Evolutionary conservation across 805 yeast species (phyloP), one percentile per base, ranked within the genome.

Genomic region (Candida qinlingensis): DNA sequence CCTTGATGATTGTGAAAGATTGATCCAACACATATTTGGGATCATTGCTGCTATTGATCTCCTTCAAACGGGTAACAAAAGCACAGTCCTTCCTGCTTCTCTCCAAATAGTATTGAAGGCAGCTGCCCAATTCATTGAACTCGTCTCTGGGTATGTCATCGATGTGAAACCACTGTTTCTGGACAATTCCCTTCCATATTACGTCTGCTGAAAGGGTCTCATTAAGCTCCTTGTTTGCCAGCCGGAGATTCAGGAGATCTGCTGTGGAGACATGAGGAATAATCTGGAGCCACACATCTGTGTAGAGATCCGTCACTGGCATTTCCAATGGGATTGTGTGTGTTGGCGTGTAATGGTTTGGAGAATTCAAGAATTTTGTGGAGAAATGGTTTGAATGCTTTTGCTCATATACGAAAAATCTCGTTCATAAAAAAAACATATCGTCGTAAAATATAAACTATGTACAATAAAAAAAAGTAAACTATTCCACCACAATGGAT

Each of bases 231-330:
- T 41, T 46, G 43, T 43, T 46, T 7, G 47, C 48, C 5, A 29
- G 27, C 10, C 57, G 46, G 4, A 59, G 44, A 3, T 37, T 10
- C 10, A 56, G 52, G 5, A 57, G 34, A 39, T 59, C 62, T 4
- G 27, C 10, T 2, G 46, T 37, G 4, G 35, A 29, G 12, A 56
- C 37, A 1, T 35, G n/a, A 1, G 26, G 34, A 6, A 50, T 41
- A 3, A 55, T 42, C 11, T 29, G 26, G 19, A 31, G 28, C 61
- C 61, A 58, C 6, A 58, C 50, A 38, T 58, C 59, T 31, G 50
- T 43, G 39, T 57, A 56, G 36, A 53, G 51, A 38, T 51, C 56
- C 13, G 42, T 44, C 39, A 43, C 37, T 31, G 51, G 45, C 50
- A 46, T 42, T 29, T 5, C 30, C n/a, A 29, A n/a, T 36, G 34